Percentiles rank a stretch among this genome's conserved stretches.
Conservation (phyloP, 2,329 filamentous ascomycete species). For the Pezicula radicicola region DNA sequence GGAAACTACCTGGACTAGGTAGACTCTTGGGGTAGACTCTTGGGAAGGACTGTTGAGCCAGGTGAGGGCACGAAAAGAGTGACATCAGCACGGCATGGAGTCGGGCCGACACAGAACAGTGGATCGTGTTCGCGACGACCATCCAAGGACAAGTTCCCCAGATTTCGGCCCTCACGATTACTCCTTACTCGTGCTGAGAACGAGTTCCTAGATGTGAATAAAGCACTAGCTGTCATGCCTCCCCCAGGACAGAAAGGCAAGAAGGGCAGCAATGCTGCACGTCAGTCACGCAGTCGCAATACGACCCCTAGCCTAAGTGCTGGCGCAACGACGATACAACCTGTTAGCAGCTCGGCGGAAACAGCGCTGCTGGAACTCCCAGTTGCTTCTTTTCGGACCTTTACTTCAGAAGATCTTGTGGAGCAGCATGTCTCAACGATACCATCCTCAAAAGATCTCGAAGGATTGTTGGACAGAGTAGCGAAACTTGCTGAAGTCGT, state of each 20-base stretch:
- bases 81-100: too few species aligned
- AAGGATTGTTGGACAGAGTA: slow-evolving; percentile 61
- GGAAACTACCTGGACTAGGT: too few species aligned
- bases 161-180: too few species aligned
- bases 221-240: slow-evolving; percentile 39
- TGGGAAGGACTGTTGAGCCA: too few species aligned
- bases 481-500: slow-evolving; percentile 64
- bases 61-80: too few species aligned
- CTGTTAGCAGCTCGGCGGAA: slow-evolving; percentile 47
- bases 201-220: neutral
- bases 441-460: slow-evolving; percentile 61
- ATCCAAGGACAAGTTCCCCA: too few species aligned
- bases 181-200: too few species aligned
- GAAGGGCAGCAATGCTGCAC: slow-evolving; percentile 56
- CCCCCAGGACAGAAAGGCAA: slow-evolving; percentile 62
- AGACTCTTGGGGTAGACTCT: too few species aligned
- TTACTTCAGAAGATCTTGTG: slow-evolving; percentile 64
- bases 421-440: slow-evolving; percentile 58
- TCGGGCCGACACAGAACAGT: too few species aligned
- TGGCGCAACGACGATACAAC: slow-evolving; percentile 36
- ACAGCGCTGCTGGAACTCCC: slow-evolving; percentile 66
- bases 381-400: slow-evolving; percentile 55
- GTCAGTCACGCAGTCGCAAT: slow-evolving; percentile 70
- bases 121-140: too few species aligned
- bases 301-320: slow-evolving; percentile 61